A percentile compares a stretch with the other conserved stretches of the same genome.
Conservation (phyloP, 2,329 filamentous ascomycete species). For the Nemania sp. region DNA sequence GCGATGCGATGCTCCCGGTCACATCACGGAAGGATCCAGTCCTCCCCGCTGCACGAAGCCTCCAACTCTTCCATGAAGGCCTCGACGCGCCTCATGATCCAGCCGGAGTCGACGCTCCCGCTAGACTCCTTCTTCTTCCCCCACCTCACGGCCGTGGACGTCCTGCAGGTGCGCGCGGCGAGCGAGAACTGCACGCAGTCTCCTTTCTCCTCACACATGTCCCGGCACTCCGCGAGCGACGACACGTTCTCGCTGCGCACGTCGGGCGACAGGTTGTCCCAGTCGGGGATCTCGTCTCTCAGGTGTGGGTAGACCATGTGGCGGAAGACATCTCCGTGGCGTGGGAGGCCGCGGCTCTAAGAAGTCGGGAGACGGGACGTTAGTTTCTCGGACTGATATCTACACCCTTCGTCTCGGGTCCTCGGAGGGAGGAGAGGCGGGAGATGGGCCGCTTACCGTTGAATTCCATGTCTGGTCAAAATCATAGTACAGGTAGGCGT, state of each 20-base stretch:
- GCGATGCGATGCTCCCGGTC: neutral
- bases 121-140: conserved; percentile 6
- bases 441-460: conserved; percentile 4
- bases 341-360: conserved; percentile 5
- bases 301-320: conserved; percentile 15
- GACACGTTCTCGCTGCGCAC: conserved; percentile 5
- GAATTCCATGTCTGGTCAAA: conserved; percentile 19
- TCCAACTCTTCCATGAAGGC: conserved; percentile 11
- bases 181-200: conserved; percentile 23
- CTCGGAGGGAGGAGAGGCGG: neutral
- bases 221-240: conserved; percentile 14
- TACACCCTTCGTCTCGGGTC: neutral
- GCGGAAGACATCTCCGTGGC: conserved; percentile 23
- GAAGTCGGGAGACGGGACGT: neutral
- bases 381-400: neutral
- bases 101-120: conserved; percentile 12
- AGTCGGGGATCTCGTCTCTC: conserved; percentile 1
- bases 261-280: conserved; percentile 22
- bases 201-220: conserved; percentile 9
- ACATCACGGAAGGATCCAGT: conserved; percentile 20
- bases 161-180: conserved; percentile 11
- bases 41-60: conserved; percentile 7
- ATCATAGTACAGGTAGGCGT: conserved; percentile 21
- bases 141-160: neutral
- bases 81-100: conserved; percentile 15